These are phyloP conservation scores for Bruguiera gymnorhiza DNA, from an alignment of 345 rosid genomes.

Conservation along the genomic window DNA sequence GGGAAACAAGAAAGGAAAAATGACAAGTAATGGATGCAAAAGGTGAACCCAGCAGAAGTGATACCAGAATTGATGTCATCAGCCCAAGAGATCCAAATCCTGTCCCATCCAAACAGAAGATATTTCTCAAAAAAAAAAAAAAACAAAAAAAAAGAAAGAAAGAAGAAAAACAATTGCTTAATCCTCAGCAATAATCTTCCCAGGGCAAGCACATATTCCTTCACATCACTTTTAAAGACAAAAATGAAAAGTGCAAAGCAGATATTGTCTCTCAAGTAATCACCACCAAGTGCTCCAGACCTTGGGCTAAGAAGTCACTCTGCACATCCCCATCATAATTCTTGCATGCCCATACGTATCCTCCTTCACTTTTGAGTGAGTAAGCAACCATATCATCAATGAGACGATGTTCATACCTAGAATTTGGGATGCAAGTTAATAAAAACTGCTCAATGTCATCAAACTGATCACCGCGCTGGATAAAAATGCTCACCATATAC, in stretches of 20 bases:
- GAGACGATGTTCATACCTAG: constrained; percentile 96
- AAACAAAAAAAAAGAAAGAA: too few relatives aligned
- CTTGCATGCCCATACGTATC: constrained; percentile 98
- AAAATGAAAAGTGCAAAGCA: background rate
- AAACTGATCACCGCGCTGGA: constrained; percentile 15
- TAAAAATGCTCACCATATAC: constrained; percentile 64
- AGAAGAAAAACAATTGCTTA: too few relatives aligned
- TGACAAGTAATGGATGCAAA: background rate
- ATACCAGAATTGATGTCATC: constrained; percentile 96
- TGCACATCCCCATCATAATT: constrained; percentile 99
- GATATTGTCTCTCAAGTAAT: background rate
- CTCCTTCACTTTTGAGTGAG: constrained; percentile 93
- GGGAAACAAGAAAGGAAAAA: too few relatives aligned
- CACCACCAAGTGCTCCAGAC: constrained; percentile 27
- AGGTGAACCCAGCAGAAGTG: background rate
- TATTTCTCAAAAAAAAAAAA: background rate
- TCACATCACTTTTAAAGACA: background rate
- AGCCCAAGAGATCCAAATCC: constrained; percentile 98
- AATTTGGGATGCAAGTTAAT: constrained; percentile 18
- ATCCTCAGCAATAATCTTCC: too few relatives aligned
- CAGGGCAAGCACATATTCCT: too few relatives aligned
- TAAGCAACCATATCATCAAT: constrained; percentile 99
- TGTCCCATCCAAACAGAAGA: constrained; percentile 18
- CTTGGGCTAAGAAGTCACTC: constrained; percentile 98
- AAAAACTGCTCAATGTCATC: constrained; percentile 11